These are phyloP conservation scores for Acrocalymma vagum DNA, from an alignment of 2,329 filamentous ascomycete genomes.

Conservation along the genomic window DNA sequence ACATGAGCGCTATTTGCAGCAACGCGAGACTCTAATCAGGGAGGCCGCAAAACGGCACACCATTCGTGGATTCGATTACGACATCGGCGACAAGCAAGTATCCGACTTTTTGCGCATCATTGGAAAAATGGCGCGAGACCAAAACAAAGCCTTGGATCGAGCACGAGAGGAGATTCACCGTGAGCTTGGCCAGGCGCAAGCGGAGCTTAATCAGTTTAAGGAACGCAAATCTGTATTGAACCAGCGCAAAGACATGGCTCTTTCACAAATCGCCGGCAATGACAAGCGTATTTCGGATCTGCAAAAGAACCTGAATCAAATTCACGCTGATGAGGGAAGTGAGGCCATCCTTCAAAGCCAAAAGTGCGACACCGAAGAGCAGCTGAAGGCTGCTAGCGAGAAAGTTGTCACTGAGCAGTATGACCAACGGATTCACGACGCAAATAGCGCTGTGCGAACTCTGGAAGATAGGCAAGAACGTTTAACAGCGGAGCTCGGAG, in stretches of 20 bases:
- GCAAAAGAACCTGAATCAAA: slow-evolving; percentile 73
- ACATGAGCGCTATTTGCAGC: slow-evolving; percentile 80
- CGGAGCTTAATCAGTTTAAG: slow-evolving; percentile 75
- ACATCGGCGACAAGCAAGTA: slow-evolving; percentile 77
- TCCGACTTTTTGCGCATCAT: slow-evolving; percentile 80
- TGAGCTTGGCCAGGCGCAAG: slow-evolving; percentile 79
- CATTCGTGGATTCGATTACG: slow-evolving; percentile 84
- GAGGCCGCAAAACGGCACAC: slow-evolving; percentile 79
- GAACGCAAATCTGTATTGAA: slow-evolving; percentile 75
- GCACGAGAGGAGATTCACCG: slow-evolving; percentile 75
- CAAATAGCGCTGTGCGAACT: slow-evolving; percentile 70
- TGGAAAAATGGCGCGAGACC: slow-evolving; percentile 77
- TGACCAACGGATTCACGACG: slow-evolving; percentile 74
- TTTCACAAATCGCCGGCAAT: slow-evolving; percentile 75
- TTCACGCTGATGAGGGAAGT: slow-evolving; percentile 85
- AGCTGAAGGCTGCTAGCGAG: slow-evolving; percentile 69
- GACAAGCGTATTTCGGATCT: slow-evolving; percentile 73
- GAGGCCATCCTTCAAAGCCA: slow-evolving; percentile 80
- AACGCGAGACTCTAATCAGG: slow-evolving; percentile 77
- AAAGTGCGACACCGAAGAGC: slow-evolving; percentile 72
- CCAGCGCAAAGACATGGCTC: slow-evolving; percentile 78
- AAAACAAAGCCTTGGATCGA: slow-evolving; percentile 79
- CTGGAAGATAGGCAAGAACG: slow-evolving; percentile 77
- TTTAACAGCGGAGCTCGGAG: slow-evolving; percentile 81
- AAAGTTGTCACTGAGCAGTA: slow-evolving; percentile 71